Evolutionary conservation across 2,329 filamentous ascomycete species (phyloP), one percentile per base, ranked within the genome.

Genomic region (Bipolaris zeicola): DNA sequence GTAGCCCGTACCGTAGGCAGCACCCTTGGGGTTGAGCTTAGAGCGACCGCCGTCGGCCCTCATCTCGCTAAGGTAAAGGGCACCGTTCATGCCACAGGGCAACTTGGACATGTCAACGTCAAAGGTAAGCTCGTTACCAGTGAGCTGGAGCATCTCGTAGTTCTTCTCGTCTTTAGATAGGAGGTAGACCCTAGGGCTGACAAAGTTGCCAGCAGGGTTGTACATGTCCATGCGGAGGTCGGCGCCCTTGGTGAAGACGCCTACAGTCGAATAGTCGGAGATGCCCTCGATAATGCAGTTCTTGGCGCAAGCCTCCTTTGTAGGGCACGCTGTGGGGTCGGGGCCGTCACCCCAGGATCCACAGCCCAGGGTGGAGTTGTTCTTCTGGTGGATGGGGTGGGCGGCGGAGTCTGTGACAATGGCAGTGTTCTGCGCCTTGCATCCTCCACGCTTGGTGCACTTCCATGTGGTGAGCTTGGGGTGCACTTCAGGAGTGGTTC

Each of bases 51-150:
- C 75, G 38, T 69, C 60, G 8, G 65, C 72, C 50, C 72, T 63
- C 76, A 78, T 78, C 62, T 77, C 75, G 14, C 70, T 73, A 7
- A 77, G 65, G 48, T 78, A 78, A 5, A 78, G 52, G 47, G 76
- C 76, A 38, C 76, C 74, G 50, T 78, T 78, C 73, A 77, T 77
- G 26, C 76, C 76, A 60, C 76, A 77, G 5, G 75, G 75, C n/a
- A 77, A 64, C 61, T 74, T 76, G 3, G 75, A 77, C 2, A 73
- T 84, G 70, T 91, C 88, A 24, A 90, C 87, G 52, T 90, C 87
- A 60, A 91, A 89, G 52, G 86, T 87, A 77, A 91, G 87, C 75
- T 91, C 88, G 69, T 87, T 82, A 76, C 85, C 86, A 51, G 86
- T 79, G 55, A 90, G 79, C 57, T 85, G 81, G 77, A 90, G 87